These are phyloP conservation scores for Pythium graminicola DNA, from an alignment of 352 stramenopile species.

Conservation along the genomic window DNA sequence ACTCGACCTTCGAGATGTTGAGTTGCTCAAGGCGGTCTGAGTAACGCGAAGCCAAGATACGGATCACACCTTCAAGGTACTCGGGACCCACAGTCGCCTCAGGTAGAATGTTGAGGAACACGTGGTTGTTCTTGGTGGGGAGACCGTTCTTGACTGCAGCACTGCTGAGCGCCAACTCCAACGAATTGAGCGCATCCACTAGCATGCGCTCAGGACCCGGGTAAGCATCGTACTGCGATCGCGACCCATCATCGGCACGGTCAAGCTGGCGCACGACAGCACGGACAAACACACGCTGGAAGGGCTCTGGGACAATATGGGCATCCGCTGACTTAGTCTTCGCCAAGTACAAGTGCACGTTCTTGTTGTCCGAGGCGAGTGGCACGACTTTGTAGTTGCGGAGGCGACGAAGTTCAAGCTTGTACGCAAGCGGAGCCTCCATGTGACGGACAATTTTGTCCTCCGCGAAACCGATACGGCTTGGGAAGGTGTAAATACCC, in stretches of 20 bases:
- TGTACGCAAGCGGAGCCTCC: slow-evolving; percentile 96
- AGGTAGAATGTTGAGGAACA: slow-evolving; percentile 98
- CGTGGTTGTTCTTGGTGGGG: slow-evolving; percentile 95
- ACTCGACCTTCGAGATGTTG: slow-evolving; percentile 94
- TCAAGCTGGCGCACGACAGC: slow-evolving; percentile 91
- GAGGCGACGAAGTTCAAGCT: slow-evolving; percentile 97
- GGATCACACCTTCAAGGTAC: slow-evolving; percentile 95
- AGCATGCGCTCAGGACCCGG: slow-evolving; percentile 95
- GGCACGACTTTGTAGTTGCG: slow-evolving; percentile 96
- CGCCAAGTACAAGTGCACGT: slow-evolving; percentile 98
- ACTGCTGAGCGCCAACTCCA: slow-evolving; percentile 95
- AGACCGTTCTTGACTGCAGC: slow-evolving; percentile 77
- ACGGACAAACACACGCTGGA: slow-evolving; percentile 95
- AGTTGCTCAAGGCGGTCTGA: slow-evolving; percentile 89
- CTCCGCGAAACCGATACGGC: slow-evolving; percentile 91
- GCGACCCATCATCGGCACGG: slow-evolving; percentile 57
- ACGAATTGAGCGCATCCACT: slow-evolving; percentile 96
- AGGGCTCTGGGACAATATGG: slow-evolving; percentile 81
- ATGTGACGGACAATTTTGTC: slow-evolving; percentile 98
- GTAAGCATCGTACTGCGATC: slow-evolving; percentile 87
- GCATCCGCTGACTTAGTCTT: slow-evolving; percentile 84
- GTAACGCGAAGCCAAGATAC: slow-evolving; percentile 82
- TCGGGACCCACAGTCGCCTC: slow-evolving; percentile 92
- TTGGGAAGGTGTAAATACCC: slow-evolving; percentile 88
- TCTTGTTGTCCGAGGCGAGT: slow-evolving; percentile 92